A percentile compares a stretch with the other conserved stretches of the same genome.
These are phyloP conservation scores for Carallia pectinifolia DNA, from an alignment of 345 rosid species.

Conservation along the genomic window DNA sequence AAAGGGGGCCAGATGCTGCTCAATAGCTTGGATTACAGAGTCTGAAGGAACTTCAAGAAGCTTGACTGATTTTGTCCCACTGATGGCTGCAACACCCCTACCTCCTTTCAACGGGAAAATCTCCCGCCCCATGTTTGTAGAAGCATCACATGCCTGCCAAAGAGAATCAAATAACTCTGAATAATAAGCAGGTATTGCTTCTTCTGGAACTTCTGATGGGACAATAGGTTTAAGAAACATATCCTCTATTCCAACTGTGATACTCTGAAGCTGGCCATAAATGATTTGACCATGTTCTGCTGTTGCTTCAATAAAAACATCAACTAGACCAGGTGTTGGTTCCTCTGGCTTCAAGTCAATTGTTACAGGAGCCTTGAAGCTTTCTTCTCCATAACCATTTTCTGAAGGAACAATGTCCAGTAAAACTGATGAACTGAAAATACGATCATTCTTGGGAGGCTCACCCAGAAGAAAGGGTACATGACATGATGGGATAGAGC, in stretches of 20 bases:
- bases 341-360: conserved; percentile 77
- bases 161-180: conserved; percentile 64
- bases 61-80: conserved; percentile 87
- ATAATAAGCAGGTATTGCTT: conserved; percentile 51
- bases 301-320: conserved; percentile 83
- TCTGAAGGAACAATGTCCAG: conserved; percentile 48
- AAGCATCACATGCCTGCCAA: conserved; percentile 82
- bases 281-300: conserved; percentile 79
- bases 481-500: conserved; percentile 67
- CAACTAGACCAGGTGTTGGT: conserved; percentile 89
- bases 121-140: conserved; percentile 77
- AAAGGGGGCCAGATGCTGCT: conserved; percentile 59
- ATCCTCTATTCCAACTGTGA: conserved; percentile 85
- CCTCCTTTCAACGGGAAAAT: conserved; percentile 70
- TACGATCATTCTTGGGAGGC: conserved; percentile 35
- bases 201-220: conserved; percentile 55
- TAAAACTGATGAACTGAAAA: conserved; percentile 34
- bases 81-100: conserved; percentile 68
- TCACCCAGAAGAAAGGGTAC: conserved; percentile 90
- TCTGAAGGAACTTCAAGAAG: conserved; percentile 72
- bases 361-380: conserved; percentile 59
- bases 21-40: conserved; percentile 46
- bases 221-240: conserved; percentile 80
- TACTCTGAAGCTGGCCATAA: conserved; percentile 66
- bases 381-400: conserved; percentile 44